These are phyloP conservation scores for Ogataea zsoltii DNA, from an alignment of 805 yeast species.

Conservation along the genomic window DNA sequence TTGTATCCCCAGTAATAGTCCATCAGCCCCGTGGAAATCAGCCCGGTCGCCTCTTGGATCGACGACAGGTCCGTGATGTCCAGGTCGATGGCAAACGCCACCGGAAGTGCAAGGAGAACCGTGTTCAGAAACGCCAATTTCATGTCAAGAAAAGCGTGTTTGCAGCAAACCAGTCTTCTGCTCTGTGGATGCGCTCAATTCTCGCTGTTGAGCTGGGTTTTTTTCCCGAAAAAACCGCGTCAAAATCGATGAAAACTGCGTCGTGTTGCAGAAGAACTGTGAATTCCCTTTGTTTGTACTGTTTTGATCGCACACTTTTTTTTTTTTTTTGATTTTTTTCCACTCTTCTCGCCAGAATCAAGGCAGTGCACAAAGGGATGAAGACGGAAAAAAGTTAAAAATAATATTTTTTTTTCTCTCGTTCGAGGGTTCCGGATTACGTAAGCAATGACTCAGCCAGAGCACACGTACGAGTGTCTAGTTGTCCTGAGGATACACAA, in stretches of 20 bases:
- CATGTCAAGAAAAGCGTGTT: background rate
- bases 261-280: background rate
- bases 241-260: too few relatives aligned
- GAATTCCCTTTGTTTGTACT: background rate
- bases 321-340: background rate
- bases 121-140: background rate
- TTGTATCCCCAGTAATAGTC: slow-evolving; percentile 65
- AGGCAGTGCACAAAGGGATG: background rate
- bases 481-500: slow-evolving; percentile 44
- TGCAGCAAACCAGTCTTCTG: background rate
- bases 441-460: background rate
- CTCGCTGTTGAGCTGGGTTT: too few relatives aligned
- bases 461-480: background rate
- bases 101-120: background rate
- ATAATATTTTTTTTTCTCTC: too few relatives aligned
- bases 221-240: background rate
- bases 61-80: slow-evolving; percentile 44
- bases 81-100: slow-evolving; percentile 25
- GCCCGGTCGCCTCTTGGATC: slow-evolving; percentile 50
- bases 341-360: background rate
- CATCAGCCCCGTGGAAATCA: slow-evolving; percentile 61
- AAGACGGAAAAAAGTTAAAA: too few relatives aligned
- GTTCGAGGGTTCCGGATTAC: slow-evolving; percentile 6
- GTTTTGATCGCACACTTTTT: background rate
- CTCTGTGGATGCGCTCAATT: background rate